Percentiles rank a stretch among this genome's conserved stretches.
Conservation (phyloP, 768 basidiomycete genomes). For the Cystobasidiopsis lactophilus region DNA sequence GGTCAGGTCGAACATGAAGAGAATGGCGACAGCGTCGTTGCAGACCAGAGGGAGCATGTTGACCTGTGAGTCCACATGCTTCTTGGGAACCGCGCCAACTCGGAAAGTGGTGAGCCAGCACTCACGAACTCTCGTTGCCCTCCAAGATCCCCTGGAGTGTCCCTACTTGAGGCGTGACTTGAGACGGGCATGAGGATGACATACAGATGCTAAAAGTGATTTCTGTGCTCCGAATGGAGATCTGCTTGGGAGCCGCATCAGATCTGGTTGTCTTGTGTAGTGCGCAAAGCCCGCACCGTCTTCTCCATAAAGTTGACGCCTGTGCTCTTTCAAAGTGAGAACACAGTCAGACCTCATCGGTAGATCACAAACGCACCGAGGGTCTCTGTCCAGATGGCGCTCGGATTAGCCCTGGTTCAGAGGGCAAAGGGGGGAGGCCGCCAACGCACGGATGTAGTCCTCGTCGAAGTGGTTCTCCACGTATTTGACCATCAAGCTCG, state of each 20-base stretch:
- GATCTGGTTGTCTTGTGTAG: background rate
- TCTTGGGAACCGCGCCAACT: background rate
- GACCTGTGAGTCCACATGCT: constrained; percentile 1
- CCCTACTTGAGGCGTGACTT: background rate
- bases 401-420: too few species aligned
- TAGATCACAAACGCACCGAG: background rate
- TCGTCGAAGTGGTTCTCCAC: constrained; percentile 58
- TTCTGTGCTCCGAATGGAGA: constrained; percentile 88
- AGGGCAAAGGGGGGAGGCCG: constrained; percentile 24
- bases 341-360: constrained; percentile 7
- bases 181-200: constrained; percentile 25
- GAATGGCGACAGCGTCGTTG: constrained; percentile 96
- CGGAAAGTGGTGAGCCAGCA: background rate
- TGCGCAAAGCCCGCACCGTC: constrained; percentile 29
- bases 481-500: constrained; percentile 98
- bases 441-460: constrained; percentile 99
- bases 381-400: too few species aligned
- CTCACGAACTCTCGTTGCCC: constrained; percentile 81
- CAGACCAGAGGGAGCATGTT: constrained; percentile 97
- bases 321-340: constrained; percentile 11
- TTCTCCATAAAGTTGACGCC: constrained; percentile 99
- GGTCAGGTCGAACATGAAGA: constrained; percentile 99
- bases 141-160: constrained; percentile 15
- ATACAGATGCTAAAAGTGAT: constrained; percentile 99
- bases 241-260: constrained; percentile 22